Percentiles rank a stretch among this genome's conserved stretches.
phyloP scores from a whole-genome alignment of 2,329 filamentous ascomycete genomes.

The Geoglossum cookeanum region DNA sequence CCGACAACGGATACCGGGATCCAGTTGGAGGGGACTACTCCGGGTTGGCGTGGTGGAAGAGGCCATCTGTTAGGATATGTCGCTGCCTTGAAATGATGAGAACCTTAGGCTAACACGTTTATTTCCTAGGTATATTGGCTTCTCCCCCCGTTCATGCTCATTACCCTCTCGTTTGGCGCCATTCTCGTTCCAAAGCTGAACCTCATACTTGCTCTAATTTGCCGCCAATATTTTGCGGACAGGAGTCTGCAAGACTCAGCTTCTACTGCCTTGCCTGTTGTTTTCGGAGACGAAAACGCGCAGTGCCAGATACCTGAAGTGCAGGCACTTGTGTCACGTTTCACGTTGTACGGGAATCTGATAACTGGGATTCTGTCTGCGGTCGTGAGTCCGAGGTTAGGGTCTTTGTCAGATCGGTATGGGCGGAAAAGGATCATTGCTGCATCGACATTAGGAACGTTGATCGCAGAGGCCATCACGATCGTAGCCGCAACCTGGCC shows the following conservation, averaged over 20 bases:
- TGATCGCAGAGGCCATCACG: slow-evolving; percentile 55
- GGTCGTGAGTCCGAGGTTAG: slow-evolving; percentile 63
- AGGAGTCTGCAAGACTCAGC: slow-evolving; percentile 29
- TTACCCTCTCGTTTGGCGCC: slow-evolving; percentile 72
- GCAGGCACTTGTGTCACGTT: slow-evolving; percentile 55
- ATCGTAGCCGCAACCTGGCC: slow-evolving; percentile 62
- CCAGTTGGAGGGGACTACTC: slow-evolving; percentile 20
- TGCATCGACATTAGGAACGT: slow-evolving; percentile 52
- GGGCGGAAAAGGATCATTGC: slow-evolving; percentile 61
- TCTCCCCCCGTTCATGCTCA: slow-evolving; percentile 58
- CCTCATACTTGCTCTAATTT: slow-evolving; percentile 67
- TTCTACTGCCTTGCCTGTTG: slow-evolving; percentile 41
- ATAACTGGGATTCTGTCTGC: slow-evolving; percentile 61
- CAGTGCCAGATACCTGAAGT: slow-evolving; percentile 69
- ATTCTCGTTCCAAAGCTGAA: slow-evolving; percentile 75
- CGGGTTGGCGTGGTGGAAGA: slow-evolving; percentile 29
- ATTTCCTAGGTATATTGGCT: slow-evolving; percentile 59
- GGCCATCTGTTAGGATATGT: slow-evolving; percentile 26
- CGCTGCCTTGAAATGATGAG: neutral
- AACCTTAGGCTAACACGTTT: slow-evolving; percentile 13
- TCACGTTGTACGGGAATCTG: slow-evolving; percentile 58
- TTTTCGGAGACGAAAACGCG: slow-evolving; percentile 50
- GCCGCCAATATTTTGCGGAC: slow-evolving; percentile 63
- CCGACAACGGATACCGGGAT: neutral
- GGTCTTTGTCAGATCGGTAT: slow-evolving; percentile 69